Conservation (phyloP, 768 basidiomycete genomes). For the Suillus tomentosus region DNA sequence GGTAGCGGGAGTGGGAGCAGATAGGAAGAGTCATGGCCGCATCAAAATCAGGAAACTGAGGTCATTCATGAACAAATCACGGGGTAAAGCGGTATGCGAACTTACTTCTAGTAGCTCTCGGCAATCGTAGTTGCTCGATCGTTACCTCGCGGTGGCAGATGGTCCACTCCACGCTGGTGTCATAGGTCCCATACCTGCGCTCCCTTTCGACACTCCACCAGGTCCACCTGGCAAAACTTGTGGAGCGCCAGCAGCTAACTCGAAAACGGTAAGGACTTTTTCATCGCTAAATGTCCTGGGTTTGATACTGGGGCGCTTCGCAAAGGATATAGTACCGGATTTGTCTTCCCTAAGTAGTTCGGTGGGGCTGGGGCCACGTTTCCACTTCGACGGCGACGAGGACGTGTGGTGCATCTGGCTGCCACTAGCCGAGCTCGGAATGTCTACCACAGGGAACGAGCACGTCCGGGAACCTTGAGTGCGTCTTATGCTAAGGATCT, state of each 20-base stretch:
- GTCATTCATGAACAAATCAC: conserved; percentile 15
- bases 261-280: conserved; percentile 16
- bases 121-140: conserved; percentile 11
- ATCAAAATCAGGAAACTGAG: conserved; percentile 9
- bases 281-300: conserved; percentile 33
- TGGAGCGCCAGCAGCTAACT: conserved; percentile 10
- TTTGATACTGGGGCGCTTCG: conserved; percentile 72
- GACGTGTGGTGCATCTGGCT: conserved; percentile 13
- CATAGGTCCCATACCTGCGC: conserved; percentile 12
- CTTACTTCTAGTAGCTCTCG: conserved; percentile 18
- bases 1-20: background rate
- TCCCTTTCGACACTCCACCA: conserved; percentile 13
- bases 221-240: conserved; percentile 16
- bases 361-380: conserved; percentile 72
- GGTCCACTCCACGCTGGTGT: conserved; percentile 15
- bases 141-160: conserved; percentile 18
- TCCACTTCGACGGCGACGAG: conserved; percentile 47
- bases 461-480: conserved; percentile 9
- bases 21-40: background rate
- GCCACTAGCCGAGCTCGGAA: conserved; percentile 13
- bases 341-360: conserved; percentile 65
- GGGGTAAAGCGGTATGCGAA: conserved; percentile 4
- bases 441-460: conserved; percentile 14
- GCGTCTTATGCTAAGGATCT: conserved; percentile 4
- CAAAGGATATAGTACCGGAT: conserved; percentile 53